These are phyloP conservation scores for Cicer judaicum DNA, from an alignment of 306 rosid genomes.

Conservation along the genomic window DNA sequence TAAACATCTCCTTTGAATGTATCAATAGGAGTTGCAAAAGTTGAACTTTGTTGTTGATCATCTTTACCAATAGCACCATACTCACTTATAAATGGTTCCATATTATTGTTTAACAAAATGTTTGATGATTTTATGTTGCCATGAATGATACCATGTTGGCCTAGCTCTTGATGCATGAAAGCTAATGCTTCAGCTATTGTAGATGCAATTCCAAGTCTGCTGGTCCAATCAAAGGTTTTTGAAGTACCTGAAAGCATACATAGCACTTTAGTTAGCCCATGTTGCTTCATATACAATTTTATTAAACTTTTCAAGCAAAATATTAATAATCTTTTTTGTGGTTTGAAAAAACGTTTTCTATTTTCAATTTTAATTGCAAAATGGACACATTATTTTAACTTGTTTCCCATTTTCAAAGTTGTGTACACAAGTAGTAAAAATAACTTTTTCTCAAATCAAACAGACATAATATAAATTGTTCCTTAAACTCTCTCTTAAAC, in stretches of 20 bases:
- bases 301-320: not conserved
- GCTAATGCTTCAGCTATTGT: constrained; percentile 66
- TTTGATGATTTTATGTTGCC: constrained; percentile 84
- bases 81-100: constrained; percentile 82
- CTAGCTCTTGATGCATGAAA: constrained; percentile 70
- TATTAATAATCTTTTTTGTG: not conserved
- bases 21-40: constrained; percentile 31
- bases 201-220: constrained; percentile 67
- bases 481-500: too few species aligned
- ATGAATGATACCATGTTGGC: constrained; percentile 64
- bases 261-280: constrained; percentile 11
- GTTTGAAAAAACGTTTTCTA: too few species aligned
- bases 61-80: constrained; percentile 61
- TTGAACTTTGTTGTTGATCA: constrained; percentile 42
- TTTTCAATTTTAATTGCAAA: too few species aligned
- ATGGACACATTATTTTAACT: too few species aligned
- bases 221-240: constrained; percentile 68
- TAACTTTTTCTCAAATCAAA: too few species aligned
- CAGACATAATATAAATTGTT: too few species aligned
- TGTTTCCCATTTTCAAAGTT: too few species aligned
- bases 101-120: constrained; percentile 66
- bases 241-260: constrained; percentile 57
- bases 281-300: not conserved
- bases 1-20: constrained; percentile 62
- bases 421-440: too few species aligned